Evolutionary conservation across 805 yeast species (phyloP), one percentile per base, ranked within the genome.

Genomic region (Kodamaea fukazawae): DNA sequence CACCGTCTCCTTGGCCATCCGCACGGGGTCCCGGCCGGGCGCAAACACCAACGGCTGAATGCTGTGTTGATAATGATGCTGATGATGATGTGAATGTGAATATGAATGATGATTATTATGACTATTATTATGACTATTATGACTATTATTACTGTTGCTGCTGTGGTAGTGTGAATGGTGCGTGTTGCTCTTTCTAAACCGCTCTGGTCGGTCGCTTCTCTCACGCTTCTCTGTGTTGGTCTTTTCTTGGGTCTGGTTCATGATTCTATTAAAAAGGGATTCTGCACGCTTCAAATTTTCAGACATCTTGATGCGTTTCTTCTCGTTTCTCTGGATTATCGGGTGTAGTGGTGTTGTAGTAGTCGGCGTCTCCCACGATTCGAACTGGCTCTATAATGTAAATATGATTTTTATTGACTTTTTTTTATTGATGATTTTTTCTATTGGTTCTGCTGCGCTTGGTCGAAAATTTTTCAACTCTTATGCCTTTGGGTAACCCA

Each of bases 251-350:
- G 57, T 63, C 36, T 59, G 73, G 51, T 68, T 69, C 71, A 69
- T 68, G 47, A 69, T 69, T 47, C 75, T 52, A 51, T 69, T 69
- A 57, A 69, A 69, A 40, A 69, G 58, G 38, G 71, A 65, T 49
- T 69, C 75, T 30, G 75, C 75, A 51, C 73, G 58, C 47, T 67
- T 68, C 50, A 69, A 63, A 53, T 68, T 69, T 42, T 69, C 75
- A 11, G 73, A 65, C 75, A 69, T 69, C 45, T 7, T 37, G 30
- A 27, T 37, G 43, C 23, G n/a, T 20, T 6, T 5, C 8, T 26
- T 23, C 11, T 15, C 7, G 23, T 29, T 29, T 27, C 14, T 4
- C 5, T 7, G 15, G 17, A 7, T n/a, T 29, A 29, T n/a, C 23
- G 30, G 18, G 22, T 26, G 25, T 16, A 12, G 16, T 5, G 17